These are phyloP conservation scores for Cryptosporidium canis DNA, from an alignment of 169 alveolate genomes.

Conservation along the genomic window DNA sequence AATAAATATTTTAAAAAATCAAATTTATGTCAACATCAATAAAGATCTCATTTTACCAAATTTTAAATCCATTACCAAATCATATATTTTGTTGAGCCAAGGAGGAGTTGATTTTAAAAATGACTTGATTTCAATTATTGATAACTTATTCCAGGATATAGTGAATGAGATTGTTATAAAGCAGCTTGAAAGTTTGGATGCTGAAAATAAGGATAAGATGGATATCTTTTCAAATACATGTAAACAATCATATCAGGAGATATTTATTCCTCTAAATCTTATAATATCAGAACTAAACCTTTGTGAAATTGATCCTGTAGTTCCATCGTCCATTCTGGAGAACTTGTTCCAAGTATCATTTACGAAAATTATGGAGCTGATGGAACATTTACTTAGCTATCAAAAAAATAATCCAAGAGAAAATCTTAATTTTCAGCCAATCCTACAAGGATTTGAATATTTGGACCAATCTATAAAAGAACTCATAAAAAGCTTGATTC, in stretches of 20 bases:
- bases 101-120: not conserved
- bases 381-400: not conserved
- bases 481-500: not conserved
- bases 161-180: slow-evolving; percentile 27
- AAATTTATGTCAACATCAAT: not conserved
- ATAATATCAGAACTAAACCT: slow-evolving; percentile 6
- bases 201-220: not conserved
- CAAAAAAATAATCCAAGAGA: not conserved
- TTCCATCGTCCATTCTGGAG: not conserved
- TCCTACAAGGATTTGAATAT: slow-evolving; percentile 37
- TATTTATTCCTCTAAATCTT: slow-evolving; percentile 13
- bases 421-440: not conserved
- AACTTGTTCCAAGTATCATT: slow-evolving; percentile 8
- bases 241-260: slow-evolving; percentile 4
- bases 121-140: slow-evolving; percentile 15
- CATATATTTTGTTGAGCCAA: slow-evolving; percentile 11
- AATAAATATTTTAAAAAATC: slow-evolving; percentile 1
- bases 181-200: slow-evolving; percentile 11
- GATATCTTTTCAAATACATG: slow-evolving; percentile 14
- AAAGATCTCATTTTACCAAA: not conserved
- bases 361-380: slow-evolving; percentile 4
- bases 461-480: not conserved
- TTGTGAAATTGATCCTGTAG: not conserved
- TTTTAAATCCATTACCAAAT: not conserved
- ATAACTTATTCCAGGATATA: slow-evolving; percentile 8